These are phyloP conservation scores for Didymella sp. DNA, from an alignment of 2,329 filamentous ascomycete species.

Conservation along the genomic window DNA sequence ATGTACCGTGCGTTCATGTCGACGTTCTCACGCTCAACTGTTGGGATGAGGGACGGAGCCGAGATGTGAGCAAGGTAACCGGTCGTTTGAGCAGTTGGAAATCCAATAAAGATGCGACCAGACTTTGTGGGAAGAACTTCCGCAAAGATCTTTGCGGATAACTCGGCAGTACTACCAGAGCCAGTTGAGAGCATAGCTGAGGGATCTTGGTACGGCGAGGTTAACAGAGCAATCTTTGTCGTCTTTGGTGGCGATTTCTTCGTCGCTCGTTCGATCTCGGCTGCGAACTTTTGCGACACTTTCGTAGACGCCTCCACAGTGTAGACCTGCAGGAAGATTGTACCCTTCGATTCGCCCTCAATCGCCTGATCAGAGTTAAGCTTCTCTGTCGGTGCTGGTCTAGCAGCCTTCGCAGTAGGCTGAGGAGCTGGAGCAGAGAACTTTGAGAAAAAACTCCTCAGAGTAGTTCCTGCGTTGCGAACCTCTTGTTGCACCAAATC, in stretches of 20 bases:
- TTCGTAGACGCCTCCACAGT: slow-evolving; percentile 82
- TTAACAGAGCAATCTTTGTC: slow-evolving; percentile 85
- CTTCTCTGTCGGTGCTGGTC: slow-evolving; percentile 29
- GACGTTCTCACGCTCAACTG: slow-evolving; percentile 94
- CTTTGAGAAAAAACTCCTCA: slow-evolving; percentile 52
- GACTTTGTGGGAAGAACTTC: slow-evolving; percentile 89
- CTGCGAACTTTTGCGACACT: slow-evolving; percentile 73
- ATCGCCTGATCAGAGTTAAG: slow-evolving; percentile 65
- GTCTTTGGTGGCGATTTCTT: slow-evolving; percentile 94
- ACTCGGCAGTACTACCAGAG: slow-evolving; percentile 59
- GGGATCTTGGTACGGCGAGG: slow-evolving; percentile 86
- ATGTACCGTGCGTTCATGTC: slow-evolving; percentile 96
- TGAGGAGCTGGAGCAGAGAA: slow-evolving; percentile 39
- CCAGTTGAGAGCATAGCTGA: slow-evolving; percentile 66
- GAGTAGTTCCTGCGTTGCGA: slow-evolving; percentile 43
- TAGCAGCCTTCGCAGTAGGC: slow-evolving; percentile 29
- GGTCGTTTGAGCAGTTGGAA: slow-evolving; percentile 96
- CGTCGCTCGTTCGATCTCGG: slow-evolving; percentile 91
- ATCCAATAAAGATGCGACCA: slow-evolving; percentile 94
- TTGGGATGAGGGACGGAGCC: slow-evolving; percentile 94
- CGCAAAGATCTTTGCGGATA: slow-evolving; percentile 80
- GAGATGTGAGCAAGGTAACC: slow-evolving; percentile 93
- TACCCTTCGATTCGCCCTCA: slow-evolving; percentile 72
- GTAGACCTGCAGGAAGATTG: slow-evolving; percentile 87
- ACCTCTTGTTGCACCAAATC: slow-evolving; percentile 47